A percentile compares a stretch with the other conserved stretches of the same genome.
phyloP scores from a whole-genome alignment of 257 asterid species.

The Cynanchum wilfordii region DNA sequence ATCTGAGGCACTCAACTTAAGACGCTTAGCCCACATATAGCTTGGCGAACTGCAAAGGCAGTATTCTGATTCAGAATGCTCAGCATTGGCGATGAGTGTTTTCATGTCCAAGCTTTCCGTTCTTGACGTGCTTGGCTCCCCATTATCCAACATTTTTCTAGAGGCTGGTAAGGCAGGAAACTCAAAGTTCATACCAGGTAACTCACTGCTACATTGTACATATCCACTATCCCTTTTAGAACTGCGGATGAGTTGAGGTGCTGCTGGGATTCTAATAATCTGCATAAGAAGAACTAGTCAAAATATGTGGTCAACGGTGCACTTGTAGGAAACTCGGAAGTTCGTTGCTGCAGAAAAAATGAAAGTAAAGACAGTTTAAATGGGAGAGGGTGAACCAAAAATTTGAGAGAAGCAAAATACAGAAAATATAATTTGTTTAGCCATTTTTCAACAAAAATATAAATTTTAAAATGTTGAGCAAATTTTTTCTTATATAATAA shows the following conservation, averaged over 20 bases:
- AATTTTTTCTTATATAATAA: too few relatives aligned
- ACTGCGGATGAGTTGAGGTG: conserved; percentile 7
- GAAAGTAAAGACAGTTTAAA: background rate
- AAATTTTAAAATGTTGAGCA: too few relatives aligned
- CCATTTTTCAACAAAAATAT: too few relatives aligned
- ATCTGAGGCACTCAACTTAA: conserved; percentile 38
- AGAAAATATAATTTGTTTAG: too few relatives aligned
- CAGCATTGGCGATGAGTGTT: conserved; percentile 38
- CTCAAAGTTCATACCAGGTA: conserved; percentile 49
- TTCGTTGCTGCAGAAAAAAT: background rate
- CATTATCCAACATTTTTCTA: conserved; percentile 28
- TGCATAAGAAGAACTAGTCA: conserved; percentile 16
- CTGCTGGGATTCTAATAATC: conserved; percentile 18
- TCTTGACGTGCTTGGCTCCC: conserved; percentile 48
- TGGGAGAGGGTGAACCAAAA: background rate
- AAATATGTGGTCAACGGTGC: background rate
- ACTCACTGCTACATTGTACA: background rate
- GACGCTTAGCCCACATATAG: conserved; percentile 72
- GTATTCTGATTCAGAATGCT: conserved; percentile 29
- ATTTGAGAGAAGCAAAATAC: too few relatives aligned
- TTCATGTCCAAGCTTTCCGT: conserved; percentile 83
- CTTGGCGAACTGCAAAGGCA: conserved; percentile 28
- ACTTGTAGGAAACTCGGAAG: background rate
- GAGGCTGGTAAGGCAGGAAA: conserved; percentile 36
- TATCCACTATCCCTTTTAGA: conserved; percentile 24